Conservation (phyloP, 345 rosid genomes). For the sweet orange (Citrus sinensis) region DVS_A1.0 CM039162.1:22280001-22280500, state of each 20-base stretch:
- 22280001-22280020: too few relatives aligned
- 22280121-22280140: too few relatives aligned
- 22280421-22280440: conserved; percentile 26
- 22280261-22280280: conserved; percentile 4
- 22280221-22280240: conserved; percentile 7
- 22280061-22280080: too few relatives aligned
- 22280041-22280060: too few relatives aligned
- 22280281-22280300: conserved; percentile 31
- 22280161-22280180: neutral
- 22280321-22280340: neutral
- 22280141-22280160: conserved; percentile 12
- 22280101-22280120: too few relatives aligned
- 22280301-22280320: neutral
- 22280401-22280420: conserved; percentile 5
- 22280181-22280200: conserved; percentile 11
- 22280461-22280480: conserved; percentile 24
- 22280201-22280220: neutral
- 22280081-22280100: too few relatives aligned
- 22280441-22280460: conserved; percentile 32
- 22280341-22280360: conserved; percentile 11
- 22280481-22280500: conserved; percentile 33
- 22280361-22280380: conserved; percentile 4
- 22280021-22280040: too few relatives aligned
- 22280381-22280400: conserved; percentile 4
- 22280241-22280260: neutral